phyloP scores from a whole-genome alignment of 179 eudicot species.

The Silene coronaria region DNA sequence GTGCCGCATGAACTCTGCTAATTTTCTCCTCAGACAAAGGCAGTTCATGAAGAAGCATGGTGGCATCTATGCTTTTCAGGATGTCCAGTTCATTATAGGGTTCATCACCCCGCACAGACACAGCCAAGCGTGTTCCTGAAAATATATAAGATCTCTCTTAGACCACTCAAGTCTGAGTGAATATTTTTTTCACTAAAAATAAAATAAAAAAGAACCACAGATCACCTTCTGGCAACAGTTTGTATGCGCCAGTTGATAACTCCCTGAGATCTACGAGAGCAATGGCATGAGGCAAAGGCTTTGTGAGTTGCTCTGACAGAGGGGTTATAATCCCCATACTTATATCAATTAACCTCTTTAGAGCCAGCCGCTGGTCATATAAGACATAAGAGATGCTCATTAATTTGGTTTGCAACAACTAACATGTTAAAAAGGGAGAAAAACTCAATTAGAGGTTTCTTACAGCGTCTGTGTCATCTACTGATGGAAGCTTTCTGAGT shows the following conservation, averaged over 20 bases:
- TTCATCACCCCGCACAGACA: conserved; percentile 80
- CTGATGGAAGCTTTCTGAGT: conserved; percentile 79
- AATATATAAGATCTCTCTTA: conserved; percentile 11
- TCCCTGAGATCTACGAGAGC: conserved; percentile 77
- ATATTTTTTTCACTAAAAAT: neutral
- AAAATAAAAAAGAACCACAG: conserved; percentile 3
- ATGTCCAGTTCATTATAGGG: conserved; percentile 59
- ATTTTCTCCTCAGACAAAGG: conserved; percentile 70
- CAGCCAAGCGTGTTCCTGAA: conserved; percentile 79
- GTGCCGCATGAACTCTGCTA: conserved; percentile 87
- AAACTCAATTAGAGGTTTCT: conserved; percentile 25
- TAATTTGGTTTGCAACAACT: conserved; percentile 6
- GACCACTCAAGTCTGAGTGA: conserved; percentile 13
- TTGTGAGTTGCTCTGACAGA: conserved; percentile 83
- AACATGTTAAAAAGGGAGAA: neutral
- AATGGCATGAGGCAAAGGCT: conserved; percentile 86
- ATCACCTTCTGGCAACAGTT: conserved; percentile 91
- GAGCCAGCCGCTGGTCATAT: conserved; percentile 71
- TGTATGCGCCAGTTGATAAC: conserved; percentile 68
- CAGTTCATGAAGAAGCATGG: conserved; percentile 73
- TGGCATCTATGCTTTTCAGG: conserved; percentile 62
- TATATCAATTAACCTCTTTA: conserved; percentile 78
- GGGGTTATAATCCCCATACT: conserved; percentile 94
- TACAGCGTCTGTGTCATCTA: conserved; percentile 75
- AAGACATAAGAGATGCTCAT: conserved; percentile 23